Percentiles rank a stretch among this genome's conserved stretches.
phyloP scores from a whole-genome alignment of 2,329 filamentous ascomycete genomes.

The Cladophialophora carrionii region DNA sequence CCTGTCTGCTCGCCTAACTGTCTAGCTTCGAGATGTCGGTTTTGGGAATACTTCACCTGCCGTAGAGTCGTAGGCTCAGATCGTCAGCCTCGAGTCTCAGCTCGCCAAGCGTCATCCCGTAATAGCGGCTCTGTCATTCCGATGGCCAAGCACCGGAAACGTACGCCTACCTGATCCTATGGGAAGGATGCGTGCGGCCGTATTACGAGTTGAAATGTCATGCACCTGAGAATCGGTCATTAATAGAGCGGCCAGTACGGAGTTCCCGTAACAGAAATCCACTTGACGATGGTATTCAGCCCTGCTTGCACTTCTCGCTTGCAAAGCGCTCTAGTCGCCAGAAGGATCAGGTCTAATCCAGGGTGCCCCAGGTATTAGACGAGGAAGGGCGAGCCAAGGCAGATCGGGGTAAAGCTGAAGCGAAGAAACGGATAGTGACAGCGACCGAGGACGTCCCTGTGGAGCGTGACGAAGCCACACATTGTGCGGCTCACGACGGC shows the following conservation, averaged over 20 bases:
- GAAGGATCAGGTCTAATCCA: conserved; percentile 5
- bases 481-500: background rate
- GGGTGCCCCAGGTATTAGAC: background rate
- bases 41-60: background rate
- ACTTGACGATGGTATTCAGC: background rate
- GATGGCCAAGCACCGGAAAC: background rate
- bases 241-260: background rate
- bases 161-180: background rate
- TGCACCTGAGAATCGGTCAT: background rate
- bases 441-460: conserved; percentile 4
- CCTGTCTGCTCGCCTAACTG: too few relatives aligned
- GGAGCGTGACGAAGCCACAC: conserved; percentile 15
- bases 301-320: background rate
- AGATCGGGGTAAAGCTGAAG: conserved; percentile 14
- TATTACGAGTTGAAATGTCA: conserved; percentile 3
- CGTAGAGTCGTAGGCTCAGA: background rate
- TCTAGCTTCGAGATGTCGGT: too few relatives aligned
- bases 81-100: background rate
- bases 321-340: background rate
- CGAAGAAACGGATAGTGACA: conserved; percentile 12
- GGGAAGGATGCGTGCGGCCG: background rate
- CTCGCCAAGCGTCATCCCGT: conserved; percentile 1
- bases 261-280: background rate
- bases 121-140: background rate
- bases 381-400: background rate